These are phyloP conservation scores for Rhipidocladum racemiflorum DNA, from an alignment of 176 grass and related monocot species.

Conservation along the genomic window DNA sequence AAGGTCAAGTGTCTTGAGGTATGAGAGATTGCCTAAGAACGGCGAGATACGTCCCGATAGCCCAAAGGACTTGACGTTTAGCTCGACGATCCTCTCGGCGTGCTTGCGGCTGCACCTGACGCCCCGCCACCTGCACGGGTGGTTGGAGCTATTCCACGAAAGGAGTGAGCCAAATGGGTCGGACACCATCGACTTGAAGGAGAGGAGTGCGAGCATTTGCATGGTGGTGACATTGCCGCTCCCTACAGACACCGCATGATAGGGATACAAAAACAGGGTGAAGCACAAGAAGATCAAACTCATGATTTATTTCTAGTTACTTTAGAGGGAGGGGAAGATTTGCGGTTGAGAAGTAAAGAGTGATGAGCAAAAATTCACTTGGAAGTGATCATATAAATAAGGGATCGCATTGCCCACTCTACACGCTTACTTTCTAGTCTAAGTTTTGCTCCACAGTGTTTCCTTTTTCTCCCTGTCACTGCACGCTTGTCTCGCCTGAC, in stretches of 20 bases:
- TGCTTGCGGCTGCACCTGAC: constrained; percentile 2
- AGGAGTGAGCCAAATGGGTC: not conserved
- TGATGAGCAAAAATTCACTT: not conserved
- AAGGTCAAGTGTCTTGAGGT: not conserved
- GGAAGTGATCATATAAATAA: not conserved
- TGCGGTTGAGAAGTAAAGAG: not conserved
- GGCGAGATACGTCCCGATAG: constrained; percentile 8
- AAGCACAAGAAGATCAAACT: not conserved
- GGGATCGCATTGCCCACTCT: no score
- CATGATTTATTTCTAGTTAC: not conserved
- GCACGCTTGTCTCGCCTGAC: no score
- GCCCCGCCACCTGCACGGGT: constrained; percentile 13
- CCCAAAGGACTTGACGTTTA: not conserved
- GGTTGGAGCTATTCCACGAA: constrained; percentile 5
- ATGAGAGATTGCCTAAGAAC: constrained; percentile 27
- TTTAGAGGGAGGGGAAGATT: not conserved
- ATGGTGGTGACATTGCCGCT: not conserved
- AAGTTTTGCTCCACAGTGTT: no score
- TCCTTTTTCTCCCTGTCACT: no score
- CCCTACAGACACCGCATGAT: no score
- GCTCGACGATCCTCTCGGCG: not conserved
- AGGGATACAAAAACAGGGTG: not conserved
- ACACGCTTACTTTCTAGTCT: no score
- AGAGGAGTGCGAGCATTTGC: constrained; percentile 2
- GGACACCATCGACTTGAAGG: constrained; percentile 26